Conservation (phyloP, 2,329 filamentous ascomycete species). For the Microsporum ferrugineum region DNA sequence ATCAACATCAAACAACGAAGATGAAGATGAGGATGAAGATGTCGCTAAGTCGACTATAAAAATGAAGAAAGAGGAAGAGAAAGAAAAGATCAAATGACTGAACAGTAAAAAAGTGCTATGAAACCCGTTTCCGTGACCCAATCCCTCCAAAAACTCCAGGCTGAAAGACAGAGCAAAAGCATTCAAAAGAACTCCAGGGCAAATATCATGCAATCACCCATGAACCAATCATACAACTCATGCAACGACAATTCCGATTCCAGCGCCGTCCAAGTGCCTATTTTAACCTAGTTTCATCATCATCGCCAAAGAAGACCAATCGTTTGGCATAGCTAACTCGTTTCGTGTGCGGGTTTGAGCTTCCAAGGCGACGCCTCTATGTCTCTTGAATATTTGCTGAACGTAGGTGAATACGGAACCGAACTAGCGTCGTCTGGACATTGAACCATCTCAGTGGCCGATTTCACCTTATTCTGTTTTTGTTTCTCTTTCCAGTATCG, state of each 20-base stretch:
- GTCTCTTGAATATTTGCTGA: not conserved
- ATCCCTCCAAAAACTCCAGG: not conserved
- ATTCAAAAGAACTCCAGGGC: not conserved
- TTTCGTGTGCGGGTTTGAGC: not conserved
- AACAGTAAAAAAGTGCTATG: not conserved
- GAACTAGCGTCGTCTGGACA: not conserved
- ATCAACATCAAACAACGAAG: too few relatives aligned
- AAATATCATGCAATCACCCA: not conserved
- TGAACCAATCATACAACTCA: not conserved
- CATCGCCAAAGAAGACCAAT: not conserved
- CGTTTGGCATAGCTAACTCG: not conserved
- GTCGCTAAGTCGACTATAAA: not conserved
- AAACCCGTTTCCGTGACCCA: not conserved
- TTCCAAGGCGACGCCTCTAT: not conserved
- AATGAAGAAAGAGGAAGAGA: not conserved
- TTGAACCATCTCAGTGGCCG: not conserved
- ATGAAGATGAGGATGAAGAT: not conserved
- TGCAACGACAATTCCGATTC: not conserved
- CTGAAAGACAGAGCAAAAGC: not conserved
- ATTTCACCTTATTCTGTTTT: not conserved
- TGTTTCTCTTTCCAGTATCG: not conserved
- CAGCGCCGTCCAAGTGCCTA: not conserved
- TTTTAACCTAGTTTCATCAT: not conserved
- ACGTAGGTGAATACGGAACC: not conserved
- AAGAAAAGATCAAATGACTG: not conserved